A percentile compares a stretch with the other conserved stretches of the same genome.
phyloP scores from a whole-genome alignment of 73 alveolate genomes.

The Tetrahymena elliotti region DNA sequence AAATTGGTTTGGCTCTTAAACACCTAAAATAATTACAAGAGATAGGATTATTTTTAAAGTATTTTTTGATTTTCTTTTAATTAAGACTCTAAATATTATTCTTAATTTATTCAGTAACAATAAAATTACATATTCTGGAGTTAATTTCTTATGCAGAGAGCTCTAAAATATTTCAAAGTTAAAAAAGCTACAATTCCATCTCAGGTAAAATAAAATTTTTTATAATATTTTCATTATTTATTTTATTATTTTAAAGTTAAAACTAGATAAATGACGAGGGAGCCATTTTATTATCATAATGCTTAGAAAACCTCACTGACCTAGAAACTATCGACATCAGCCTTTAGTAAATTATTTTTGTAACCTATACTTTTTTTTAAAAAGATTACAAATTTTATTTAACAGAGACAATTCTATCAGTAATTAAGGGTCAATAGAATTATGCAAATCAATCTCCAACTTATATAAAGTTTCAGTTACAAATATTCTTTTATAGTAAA shows the following conservation, averaged over 20 bases:
- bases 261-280: background rate
- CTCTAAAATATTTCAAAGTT: background rate
- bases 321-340: background rate
- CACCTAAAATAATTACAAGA: background rate
- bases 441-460: background rate
- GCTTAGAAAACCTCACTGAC: background rate
- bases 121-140: background rate
- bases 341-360: background rate
- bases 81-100: background rate
- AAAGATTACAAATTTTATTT: background rate
- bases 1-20: background rate
- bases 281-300: background rate
- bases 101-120: background rate
- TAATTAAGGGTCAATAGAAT: background rate
- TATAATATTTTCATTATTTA: no score
- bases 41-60: background rate
- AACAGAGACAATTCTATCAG: background rate
- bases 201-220: background rate
- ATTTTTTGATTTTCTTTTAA: background rate
- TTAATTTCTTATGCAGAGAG: background rate
- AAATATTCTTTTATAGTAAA: background rate
- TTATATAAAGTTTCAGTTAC: background rate
- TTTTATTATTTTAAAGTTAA: background rate
- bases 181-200: background rate
- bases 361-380: background rate